These are phyloP conservation scores for grape (Vitis vinifera) DNA, from an alignment of 164 flowering plant species.

Conservation along the genomic window ASM3070453v1 NC_081815.1:1656501-1657000, in stretches of 20 bases:
- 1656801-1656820: background rate
- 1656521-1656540: background rate
- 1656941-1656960: too few relatives aligned
- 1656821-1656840: background rate
- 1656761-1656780: too few relatives aligned
- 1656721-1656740: background rate
- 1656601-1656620: background rate
- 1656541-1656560: background rate
- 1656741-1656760: constrained; percentile 32
- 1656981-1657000: too few relatives aligned
- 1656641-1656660: background rate
- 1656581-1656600: background rate
- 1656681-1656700: constrained; percentile 14
- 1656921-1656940: too few relatives aligned
- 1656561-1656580: too few relatives aligned
- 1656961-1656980: too few relatives aligned
- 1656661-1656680: background rate
- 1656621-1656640: constrained; percentile 1
- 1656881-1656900: background rate
- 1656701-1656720: background rate
- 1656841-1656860: background rate
- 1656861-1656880: too few relatives aligned
- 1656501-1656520: background rate
- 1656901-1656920: background rate
- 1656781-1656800: background rate